phyloP scores from a whole-genome alignment of 202 grass and related monocot genomes.

The Elaeis oleifera region DNA sequence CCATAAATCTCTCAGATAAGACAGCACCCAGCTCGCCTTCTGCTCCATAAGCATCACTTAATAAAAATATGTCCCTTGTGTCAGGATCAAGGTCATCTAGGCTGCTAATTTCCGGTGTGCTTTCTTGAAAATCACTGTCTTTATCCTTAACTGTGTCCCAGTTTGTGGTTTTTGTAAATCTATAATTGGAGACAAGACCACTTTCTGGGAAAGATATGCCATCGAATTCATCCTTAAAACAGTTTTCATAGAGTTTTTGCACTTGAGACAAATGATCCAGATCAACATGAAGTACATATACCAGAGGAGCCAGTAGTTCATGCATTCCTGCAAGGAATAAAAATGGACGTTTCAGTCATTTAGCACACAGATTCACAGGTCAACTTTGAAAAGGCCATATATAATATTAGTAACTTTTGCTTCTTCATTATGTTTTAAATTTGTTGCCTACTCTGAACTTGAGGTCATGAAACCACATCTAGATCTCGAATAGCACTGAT shows the following conservation, averaged over 20 bases:
- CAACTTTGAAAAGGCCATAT: neutral
- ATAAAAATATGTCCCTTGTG: constrained; percentile 62
- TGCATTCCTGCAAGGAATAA: constrained; percentile 69
- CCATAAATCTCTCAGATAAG: constrained; percentile 92
- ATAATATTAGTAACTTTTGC: no score
- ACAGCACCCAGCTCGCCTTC: constrained; percentile 88
- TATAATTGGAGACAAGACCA: constrained; percentile 55
- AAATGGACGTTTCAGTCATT: neutral
- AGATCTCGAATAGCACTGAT: no score
- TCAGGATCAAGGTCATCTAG: constrained; percentile 61
- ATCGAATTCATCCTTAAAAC: constrained; percentile 78
- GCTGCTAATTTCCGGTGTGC: constrained; percentile 31
- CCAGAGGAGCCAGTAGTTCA: constrained; percentile 82
- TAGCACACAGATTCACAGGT: neutral
- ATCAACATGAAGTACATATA: constrained; percentile 94
- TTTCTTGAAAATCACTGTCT: constrained; percentile 30
- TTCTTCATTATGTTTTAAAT: no score
- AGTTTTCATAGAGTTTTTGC: constrained; percentile 62
- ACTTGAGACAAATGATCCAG: constrained; percentile 63
- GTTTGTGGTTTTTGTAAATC: constrained; percentile 51
- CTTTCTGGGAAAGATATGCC: constrained; percentile 48
- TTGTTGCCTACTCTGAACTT: no score
- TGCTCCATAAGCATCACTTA: constrained; percentile 92
- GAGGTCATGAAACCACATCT: no score
- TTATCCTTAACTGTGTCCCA: constrained; percentile 37